Conservation (phyloP, 306 rosid species). For the Prunus salicina region DNA sequence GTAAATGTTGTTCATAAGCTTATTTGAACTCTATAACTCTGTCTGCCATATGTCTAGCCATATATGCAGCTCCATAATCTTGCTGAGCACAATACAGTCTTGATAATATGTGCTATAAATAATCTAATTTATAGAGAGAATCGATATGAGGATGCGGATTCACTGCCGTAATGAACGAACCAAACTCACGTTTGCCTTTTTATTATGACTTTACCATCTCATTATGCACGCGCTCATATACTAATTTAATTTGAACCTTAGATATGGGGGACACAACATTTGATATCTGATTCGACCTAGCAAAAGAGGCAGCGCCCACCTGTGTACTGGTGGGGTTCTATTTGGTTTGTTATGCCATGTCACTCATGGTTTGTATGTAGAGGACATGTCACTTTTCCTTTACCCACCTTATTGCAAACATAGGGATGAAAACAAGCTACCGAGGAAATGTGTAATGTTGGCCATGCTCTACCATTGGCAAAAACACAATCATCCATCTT, state of each 20-base stretch:
- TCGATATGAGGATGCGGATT: no score
- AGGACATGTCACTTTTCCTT: constrained; percentile 41
- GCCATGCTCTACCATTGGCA: constrained; percentile 11
- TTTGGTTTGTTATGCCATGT: background rate
- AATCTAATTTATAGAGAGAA: no score
- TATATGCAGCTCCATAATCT: background rate
- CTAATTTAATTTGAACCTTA: no score
- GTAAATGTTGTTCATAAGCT: background rate
- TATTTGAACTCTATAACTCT: background rate
- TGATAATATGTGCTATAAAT: no score
- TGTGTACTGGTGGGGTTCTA: background rate
- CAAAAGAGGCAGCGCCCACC: background rate
- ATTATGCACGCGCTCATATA: no score
- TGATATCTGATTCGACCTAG: constrained; percentile 38
- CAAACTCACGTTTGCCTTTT: no score
- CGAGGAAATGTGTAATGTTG: constrained; percentile 23
- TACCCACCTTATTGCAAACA: constrained; percentile 30
- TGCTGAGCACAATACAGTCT: no score
- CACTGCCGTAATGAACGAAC: no score
- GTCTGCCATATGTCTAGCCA: background rate
- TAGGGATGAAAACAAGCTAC: background rate
- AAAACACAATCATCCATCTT: constrained; percentile 29
- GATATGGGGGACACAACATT: background rate
- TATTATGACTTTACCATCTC: no score
- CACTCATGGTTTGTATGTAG: constrained; percentile 10